phyloP scores from a whole-genome alignment of 1,284 basidiomycete species.

The Cutaneotrichosporon sp. region DNA sequence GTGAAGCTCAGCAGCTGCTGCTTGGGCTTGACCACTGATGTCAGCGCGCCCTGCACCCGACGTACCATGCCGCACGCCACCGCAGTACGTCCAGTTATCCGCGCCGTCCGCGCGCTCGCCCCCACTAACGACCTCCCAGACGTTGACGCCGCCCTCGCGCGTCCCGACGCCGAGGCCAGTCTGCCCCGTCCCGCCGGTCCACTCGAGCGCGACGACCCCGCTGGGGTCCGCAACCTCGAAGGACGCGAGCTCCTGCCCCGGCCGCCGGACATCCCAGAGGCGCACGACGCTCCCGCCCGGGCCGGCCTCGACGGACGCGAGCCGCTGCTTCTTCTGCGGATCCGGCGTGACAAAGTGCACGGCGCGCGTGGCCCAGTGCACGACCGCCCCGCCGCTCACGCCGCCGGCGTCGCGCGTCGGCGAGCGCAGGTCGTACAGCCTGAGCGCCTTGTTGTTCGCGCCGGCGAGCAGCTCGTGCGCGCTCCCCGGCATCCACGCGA shows the following conservation, averaged over 20 bases:
- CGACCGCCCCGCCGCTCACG: constrained; percentile 15
- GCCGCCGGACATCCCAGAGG: constrained; percentile 48
- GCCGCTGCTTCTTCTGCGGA: constrained; percentile 27
- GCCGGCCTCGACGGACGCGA: constrained; percentile 44
- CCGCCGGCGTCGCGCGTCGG: constrained; percentile 25
- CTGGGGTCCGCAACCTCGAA: constrained; percentile 34
- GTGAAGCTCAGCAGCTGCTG: constrained; percentile 45
- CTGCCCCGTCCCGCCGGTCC: constrained; percentile 30
- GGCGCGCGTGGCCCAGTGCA: constrained; percentile 42
- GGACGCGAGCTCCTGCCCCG: constrained; percentile 36
- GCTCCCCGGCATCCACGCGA: constrained; percentile 33
- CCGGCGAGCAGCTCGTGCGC: constrained; percentile 38
- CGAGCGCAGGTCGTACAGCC: constrained; percentile 45
- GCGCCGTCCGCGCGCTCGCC: constrained; percentile 26
- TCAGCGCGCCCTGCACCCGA: constrained; percentile 12
- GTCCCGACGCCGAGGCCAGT: constrained; percentile 42
- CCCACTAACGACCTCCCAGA: constrained; percentile 43
- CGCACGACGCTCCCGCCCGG: constrained; percentile 37
- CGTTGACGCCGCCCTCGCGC: constrained; percentile 44
- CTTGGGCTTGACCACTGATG: constrained; percentile 42
- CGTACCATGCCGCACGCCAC: constrained; percentile 42
- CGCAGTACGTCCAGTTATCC: constrained; percentile 41
- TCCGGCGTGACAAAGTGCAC: constrained; percentile 42
- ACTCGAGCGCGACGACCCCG: constrained; percentile 34
- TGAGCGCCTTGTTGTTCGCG: constrained; percentile 40